Base-by-base conservation (phyloP, 2,329 filamentous ascomycete genomes). In the Pestalotiopsis sp. region DNA sequence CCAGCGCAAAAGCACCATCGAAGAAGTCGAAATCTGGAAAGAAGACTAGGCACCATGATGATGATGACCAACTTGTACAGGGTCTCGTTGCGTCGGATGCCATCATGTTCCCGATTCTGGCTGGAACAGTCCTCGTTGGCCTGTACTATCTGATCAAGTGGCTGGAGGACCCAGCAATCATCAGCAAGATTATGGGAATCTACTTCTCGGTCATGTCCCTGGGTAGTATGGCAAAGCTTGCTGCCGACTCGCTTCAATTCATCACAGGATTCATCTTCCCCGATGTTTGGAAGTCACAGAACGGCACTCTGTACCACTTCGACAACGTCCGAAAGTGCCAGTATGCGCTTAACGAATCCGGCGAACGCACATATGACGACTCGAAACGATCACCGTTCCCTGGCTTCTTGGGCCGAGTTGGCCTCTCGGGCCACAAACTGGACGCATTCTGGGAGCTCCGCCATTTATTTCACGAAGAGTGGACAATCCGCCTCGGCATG, bases 81-180 rank as follows among this genome's bases (percentile, higher is more conserved):
- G 91, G 91, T 0, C 81, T 97, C 66, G 86, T 90, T 9, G 90
- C 92, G 1, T 90, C 88, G 0, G 95, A 98, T 79, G 95, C 94
- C 62, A 88, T 98, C 73, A 80, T 97, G 74, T 93, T 98, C 71
- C 96, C 95, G 1, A 73, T 98, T 39, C 84, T 94, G 67, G 95
- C 94, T 5, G 93, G 90, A 2, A 76, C 84, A 11, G 89, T 91
- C 1, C 87, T 98, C 9, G 86, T 90, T 57, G 90, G 90, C 4
- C 85, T 98, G 13, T 98, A 98, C 82, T 91, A 95, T 74, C 84
- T 97, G 69, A 94, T 98, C 77, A 94, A 97, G 78, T 96, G 92
- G 87, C 88, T 98, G 67, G 86, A 95, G 72, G 93, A 97, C 75
- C 91, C 94, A 0, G 85, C 90, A 12, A 83, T 97, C 25, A 82